Evolutionary conservation across 306 rosid genomes (phyloP), one percentile per base, ranked within the genome.

Genomic region (Castanea mollissima): DNA sequence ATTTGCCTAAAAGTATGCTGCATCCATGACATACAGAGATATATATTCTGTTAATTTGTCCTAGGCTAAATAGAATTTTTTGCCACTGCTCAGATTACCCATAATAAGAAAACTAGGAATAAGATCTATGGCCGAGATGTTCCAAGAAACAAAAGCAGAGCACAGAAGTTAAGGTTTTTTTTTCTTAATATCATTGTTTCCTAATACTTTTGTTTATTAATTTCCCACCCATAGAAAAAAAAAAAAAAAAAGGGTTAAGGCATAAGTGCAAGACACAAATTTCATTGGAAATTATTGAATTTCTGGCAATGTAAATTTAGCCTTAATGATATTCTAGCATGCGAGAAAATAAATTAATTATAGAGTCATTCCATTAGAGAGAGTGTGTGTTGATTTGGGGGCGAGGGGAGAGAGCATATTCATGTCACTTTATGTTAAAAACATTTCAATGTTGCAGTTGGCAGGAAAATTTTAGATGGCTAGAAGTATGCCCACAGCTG

Each of bases 11-110:
- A 60, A 60, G 35, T 23, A 23, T 25, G 15, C 78, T 78, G 25
- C 68, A 82, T 41, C 75, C 69, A 78, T 69, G 57, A 71, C 73
- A 80, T 41, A 71, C 78, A 71, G 38, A 82, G 67, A 23, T 11
- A 4, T 6, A 60, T 21, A 60, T 57, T 57, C 27, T 11, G 23
- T n/a, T 23, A 21, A 41, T 58, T 58, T 58, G 21, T 31, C 31
- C 49, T 20, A 75, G 75, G 80, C 72, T 55, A 77, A 49, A 41
- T 81, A 46, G 69, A 67, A 64, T 64, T 56, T 71, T 56, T 77
- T 41, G 6, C 55, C 52, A 63, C 68, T n/a, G 38, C 32, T 46
- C 35, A 76, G 0, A 58, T 21, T 21, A 62, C 6, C 80, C 80
- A 79, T 34, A n/a, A 64, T 65, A 69, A 69, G 75, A 16, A 29